phyloP scores from a whole-genome alignment of 305 asterid genomes.

The Solanum hybrid region DNA sequence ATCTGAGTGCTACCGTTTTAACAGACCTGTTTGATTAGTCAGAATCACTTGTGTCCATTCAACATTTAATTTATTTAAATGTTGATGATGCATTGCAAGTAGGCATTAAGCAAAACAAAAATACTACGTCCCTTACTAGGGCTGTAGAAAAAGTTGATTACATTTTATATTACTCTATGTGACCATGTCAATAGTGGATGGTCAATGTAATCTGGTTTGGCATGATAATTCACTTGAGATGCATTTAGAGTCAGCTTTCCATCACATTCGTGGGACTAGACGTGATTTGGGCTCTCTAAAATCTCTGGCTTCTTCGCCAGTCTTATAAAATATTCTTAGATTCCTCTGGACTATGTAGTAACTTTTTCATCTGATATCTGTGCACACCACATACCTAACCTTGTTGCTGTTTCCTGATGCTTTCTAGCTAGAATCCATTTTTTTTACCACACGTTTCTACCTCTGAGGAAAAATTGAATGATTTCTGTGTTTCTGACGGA shows the following conservation, averaged over 20 bases:
- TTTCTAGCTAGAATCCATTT: not conserved
- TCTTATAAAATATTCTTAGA: not conserved
- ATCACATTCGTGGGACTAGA: not conserved
- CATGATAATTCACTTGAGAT: not conserved
- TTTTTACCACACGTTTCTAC: not conserved
- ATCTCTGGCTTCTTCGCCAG: not conserved
- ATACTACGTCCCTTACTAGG: not conserved
- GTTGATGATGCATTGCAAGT: not conserved
- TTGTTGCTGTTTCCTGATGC: not conserved
- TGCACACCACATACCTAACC: not conserved
- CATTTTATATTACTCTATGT: not conserved
- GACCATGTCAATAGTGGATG: not conserved
- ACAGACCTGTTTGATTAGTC: not conserved
- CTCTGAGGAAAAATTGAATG: not conserved
- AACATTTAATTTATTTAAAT: not conserved
- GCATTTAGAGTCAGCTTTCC: not conserved
- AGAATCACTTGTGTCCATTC: not conserved
- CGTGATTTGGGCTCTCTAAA: not conserved
- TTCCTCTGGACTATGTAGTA: not conserved
- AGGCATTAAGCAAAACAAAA: not conserved
- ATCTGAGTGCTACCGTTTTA: not conserved
- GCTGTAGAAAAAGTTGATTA: not conserved
- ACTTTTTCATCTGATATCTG: not conserved
- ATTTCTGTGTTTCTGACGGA: not conserved
- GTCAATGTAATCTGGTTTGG: not conserved